Percentiles rank a stretch among this genome's conserved stretches.
Conservation (phyloP, 306 rosid genomes). For the Rosa multiflora region DNA sequence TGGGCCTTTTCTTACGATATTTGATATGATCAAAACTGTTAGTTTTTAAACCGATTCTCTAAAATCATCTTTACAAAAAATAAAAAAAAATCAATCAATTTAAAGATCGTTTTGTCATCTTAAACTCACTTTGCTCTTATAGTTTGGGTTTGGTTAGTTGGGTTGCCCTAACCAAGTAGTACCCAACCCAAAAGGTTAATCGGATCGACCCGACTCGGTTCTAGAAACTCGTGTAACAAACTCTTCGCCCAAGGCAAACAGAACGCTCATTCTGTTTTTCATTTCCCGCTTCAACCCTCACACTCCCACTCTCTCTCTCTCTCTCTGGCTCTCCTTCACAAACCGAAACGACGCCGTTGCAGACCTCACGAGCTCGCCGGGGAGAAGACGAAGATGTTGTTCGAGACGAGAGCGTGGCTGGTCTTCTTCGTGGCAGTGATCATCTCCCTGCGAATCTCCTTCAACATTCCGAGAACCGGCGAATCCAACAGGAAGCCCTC, state of each 20-base stretch:
- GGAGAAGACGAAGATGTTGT: not conserved
- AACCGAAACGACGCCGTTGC: not conserved
- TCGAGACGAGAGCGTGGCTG: not conserved
- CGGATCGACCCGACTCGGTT: not conserved
- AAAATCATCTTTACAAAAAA: too few relatives aligned
- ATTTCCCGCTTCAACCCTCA: constrained; percentile 16
- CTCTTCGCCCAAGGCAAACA: not conserved
- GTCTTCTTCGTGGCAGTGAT: constrained; percentile 25
- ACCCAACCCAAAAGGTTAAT: not conserved
- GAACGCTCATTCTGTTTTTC: not conserved
- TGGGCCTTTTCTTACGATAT: too few relatives aligned
- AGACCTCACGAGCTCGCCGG: not conserved
- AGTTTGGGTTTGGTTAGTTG: too few relatives aligned
- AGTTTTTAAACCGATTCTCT: too few relatives aligned
- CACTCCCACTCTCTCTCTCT: not conserved
- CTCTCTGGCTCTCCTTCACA: not conserved
- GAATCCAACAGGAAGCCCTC: constrained; percentile 5
- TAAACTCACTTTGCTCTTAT: too few relatives aligned
- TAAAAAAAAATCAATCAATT: too few relatives aligned
- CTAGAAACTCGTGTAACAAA: not conserved
- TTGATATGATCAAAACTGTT: too few relatives aligned
- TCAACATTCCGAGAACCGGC: constrained; percentile 31
- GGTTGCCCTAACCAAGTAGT: too few relatives aligned
- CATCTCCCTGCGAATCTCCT: constrained; percentile 41
- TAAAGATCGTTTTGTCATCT: too few relatives aligned